These are phyloP conservation scores for Teunomyces funiuensis DNA, from an alignment of 805 yeast species.

Conservation along the genomic window DNA sequence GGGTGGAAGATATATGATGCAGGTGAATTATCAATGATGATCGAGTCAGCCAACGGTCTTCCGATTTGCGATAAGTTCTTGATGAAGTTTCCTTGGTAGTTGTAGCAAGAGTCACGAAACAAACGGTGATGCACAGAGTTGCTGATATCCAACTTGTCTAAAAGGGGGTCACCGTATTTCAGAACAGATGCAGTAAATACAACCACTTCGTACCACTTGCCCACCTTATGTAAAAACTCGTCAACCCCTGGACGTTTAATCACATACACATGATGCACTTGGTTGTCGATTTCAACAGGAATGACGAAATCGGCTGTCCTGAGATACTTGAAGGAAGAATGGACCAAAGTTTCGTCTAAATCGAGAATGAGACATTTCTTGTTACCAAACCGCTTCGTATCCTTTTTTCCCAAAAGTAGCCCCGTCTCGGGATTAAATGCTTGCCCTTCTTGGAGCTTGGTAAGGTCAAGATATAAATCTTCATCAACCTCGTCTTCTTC, in stretches of 20 bases:
- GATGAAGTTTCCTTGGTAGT: slow-evolving; percentile 91
- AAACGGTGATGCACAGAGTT: slow-evolving; percentile 82
- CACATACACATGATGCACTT: slow-evolving; percentile 90
- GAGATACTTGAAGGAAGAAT: slow-evolving; percentile 87
- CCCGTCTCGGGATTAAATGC: slow-evolving; percentile 61
- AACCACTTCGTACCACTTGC: slow-evolving; percentile 88
- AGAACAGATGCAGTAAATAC: slow-evolving; percentile 96
- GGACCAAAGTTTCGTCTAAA: slow-evolving; percentile 94
- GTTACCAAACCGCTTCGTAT: slow-evolving; percentile 45
- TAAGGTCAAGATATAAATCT: slow-evolving; percentile 50
- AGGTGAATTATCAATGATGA: slow-evolving; percentile 95
- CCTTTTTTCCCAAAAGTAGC: slow-evolving; percentile 60
- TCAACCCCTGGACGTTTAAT: slow-evolving; percentile 98
- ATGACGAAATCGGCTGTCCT: slow-evolving; percentile 94
- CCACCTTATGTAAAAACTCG: slow-evolving; percentile 80
- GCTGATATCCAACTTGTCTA: slow-evolving; percentile 81
- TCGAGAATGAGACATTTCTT: slow-evolving; percentile 89
- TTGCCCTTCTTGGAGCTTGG: slow-evolving; percentile 71
- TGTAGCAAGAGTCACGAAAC: slow-evolving; percentile 91
- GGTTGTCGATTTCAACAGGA: slow-evolving; percentile 94
- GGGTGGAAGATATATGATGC: slow-evolving; percentile 98
- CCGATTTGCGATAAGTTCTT: slow-evolving; percentile 94
- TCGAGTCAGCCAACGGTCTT: slow-evolving; percentile 79
- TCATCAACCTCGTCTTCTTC: slow-evolving; percentile 24
- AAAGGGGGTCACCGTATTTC: slow-evolving; percentile 92